Conservation (phyloP, 225 moss, liverwort and hornwort genomes). For the Sphagnum tenellum region DNA sequence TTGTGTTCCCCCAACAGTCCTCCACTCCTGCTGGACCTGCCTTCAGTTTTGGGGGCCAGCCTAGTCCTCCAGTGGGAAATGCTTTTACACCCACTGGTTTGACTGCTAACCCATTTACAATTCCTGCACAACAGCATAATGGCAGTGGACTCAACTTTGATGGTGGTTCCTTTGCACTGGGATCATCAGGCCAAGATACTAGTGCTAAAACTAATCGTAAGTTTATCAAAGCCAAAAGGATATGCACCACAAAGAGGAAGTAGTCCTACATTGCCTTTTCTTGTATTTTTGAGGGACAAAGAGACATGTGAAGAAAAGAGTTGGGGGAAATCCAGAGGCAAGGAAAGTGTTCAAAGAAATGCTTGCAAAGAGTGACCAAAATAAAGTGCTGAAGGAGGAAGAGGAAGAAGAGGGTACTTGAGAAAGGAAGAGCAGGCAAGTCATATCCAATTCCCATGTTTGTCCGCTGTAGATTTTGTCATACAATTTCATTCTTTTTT, state of each 20-base stretch:
- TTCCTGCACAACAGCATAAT: slow-evolving; percentile 36
- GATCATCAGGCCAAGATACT: slow-evolving; percentile 43
- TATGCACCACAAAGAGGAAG: slow-evolving; percentile 45
- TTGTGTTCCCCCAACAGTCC: slow-evolving; percentile 18
- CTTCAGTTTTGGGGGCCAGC: slow-evolving; percentile 35
- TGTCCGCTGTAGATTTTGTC: no score
- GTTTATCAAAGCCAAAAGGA: slow-evolving; percentile 52
- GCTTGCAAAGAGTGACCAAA: no score
- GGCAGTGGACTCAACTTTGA: slow-evolving; percentile 31
- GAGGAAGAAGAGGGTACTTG: no score
- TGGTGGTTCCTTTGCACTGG: slow-evolving; percentile 44
- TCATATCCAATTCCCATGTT: no score
- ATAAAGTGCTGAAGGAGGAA: no score
- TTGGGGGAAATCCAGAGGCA: no score
- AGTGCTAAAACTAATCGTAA: slow-evolving; percentile 36
- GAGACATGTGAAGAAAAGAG: no score
- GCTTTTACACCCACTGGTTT: slow-evolving; percentile 22
- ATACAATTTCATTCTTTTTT: no score
- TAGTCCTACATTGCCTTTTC: slow-evolving; percentile 4
- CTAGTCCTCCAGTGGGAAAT: slow-evolving; percentile 24
- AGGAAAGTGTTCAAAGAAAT: no score
- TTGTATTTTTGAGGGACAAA: no score
- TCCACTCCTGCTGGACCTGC: slow-evolving; percentile 26
- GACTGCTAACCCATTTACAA: slow-evolving; percentile 38
- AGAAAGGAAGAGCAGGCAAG: no score